Percentiles rank a stretch among this genome's conserved stretches.
These are phyloP conservation scores for Artemisia annua DNA, from an alignment of 129 eudicot genomes.

Conservation along the genomic window DNA sequence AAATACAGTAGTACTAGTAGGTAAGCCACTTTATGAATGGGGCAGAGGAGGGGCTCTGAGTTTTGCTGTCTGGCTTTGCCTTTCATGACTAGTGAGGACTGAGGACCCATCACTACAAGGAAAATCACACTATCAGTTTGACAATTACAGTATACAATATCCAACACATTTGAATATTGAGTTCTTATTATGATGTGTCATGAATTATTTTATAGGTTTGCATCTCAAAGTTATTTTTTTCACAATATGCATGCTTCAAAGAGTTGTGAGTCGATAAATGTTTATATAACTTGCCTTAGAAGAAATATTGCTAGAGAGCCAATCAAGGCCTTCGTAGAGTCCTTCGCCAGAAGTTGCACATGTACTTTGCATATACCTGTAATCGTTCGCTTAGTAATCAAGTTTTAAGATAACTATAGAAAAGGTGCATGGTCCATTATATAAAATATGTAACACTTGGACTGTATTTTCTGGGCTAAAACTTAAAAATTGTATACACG, in stretches of 20 bases:
- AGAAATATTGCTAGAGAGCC: constrained; percentile 61
- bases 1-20: constrained; percentile 9
- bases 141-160: neutral
- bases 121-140: constrained; percentile 17
- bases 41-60: constrained; percentile 9
- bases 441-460: neutral
- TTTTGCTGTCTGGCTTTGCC: constrained; percentile 11
- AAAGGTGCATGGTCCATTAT: neutral
- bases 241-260: neutral
- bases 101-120: constrained; percentile 33
- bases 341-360: constrained; percentile 76
- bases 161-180: neutral
- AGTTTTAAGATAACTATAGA: neutral
- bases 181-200: neutral
- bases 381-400: neutral
- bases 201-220: neutral
- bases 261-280: neutral
- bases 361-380: constrained; percentile 73
- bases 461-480: neutral
- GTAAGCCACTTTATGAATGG: constrained; percentile 6
- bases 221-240: neutral
- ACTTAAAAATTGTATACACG: neutral
- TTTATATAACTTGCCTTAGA: constrained; percentile 42
- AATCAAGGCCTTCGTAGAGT: constrained; percentile 76
- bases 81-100: neutral